These are phyloP conservation scores for Ulota crispa DNA, from an alignment of 225 moss, liverwort and hornwort genomes.

Conservation along the genomic window DNA sequence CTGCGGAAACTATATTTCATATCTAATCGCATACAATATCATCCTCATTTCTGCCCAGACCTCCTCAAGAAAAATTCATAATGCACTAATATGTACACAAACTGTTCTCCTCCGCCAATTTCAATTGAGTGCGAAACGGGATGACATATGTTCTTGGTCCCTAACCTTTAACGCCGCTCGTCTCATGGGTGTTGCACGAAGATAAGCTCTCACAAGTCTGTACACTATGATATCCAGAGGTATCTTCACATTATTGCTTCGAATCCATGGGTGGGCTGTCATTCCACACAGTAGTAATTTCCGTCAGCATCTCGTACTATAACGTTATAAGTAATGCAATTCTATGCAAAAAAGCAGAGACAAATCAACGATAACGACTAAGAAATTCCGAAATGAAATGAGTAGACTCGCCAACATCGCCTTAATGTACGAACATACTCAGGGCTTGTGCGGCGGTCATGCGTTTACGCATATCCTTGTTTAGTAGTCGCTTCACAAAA, in stretches of 20 bases:
- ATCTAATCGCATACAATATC: slow-evolving; percentile 6
- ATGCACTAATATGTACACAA: slow-evolving; percentile 11
- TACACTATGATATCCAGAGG: slow-evolving; percentile 96
- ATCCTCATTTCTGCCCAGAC: not conserved
- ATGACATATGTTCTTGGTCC: not conserved
- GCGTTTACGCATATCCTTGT: slow-evolving; percentile 83
- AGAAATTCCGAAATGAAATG: not conserved
- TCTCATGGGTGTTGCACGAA: slow-evolving; percentile 88
- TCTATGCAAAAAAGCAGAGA: not conserved
- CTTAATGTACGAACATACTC: slow-evolving; percentile 47
- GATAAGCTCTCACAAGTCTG: slow-evolving; percentile 88
- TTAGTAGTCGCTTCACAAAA: slow-evolving; percentile 83
- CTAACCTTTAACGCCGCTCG: slow-evolving; percentile 83
- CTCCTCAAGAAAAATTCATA: slow-evolving; percentile 12
- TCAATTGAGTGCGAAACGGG: not conserved
- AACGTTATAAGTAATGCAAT: not conserved
- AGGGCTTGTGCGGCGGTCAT: slow-evolving; percentile 89
- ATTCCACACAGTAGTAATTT: slow-evolving; percentile 5
- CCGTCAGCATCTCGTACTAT: not conserved
- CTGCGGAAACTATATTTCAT: not conserved
- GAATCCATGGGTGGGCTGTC: slow-evolving; percentile 94
- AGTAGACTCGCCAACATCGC: slow-evolving; percentile 10
- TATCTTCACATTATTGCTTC: slow-evolving; percentile 71
- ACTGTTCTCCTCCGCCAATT: not conserved
- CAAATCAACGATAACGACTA: not conserved